Evolutionary conservation across 1,284 basidiomycete species (phyloP), one percentile per base, ranked within the genome.

Genomic region (Irpex sp.): DNA sequence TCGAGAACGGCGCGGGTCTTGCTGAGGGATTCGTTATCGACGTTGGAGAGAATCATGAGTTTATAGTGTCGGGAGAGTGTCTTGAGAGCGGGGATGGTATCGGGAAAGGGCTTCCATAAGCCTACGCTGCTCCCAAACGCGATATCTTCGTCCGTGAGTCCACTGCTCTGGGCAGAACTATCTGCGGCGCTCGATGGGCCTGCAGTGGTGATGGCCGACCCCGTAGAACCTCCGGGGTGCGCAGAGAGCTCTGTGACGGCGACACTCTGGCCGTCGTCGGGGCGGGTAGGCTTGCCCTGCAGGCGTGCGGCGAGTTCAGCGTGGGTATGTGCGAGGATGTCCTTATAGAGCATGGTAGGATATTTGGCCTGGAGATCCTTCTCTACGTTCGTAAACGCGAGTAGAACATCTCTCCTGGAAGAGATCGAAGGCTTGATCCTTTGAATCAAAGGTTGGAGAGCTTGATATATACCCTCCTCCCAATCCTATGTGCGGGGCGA

Each of bases 31-130:
- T 71, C 68, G 60, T 82, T 81, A 68, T 92, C 90, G 68, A 92
- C 86, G 74, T 92, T 92, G 65, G 89, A 91, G 44, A 92, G 79
- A 1, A 91, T 87, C 60, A 86, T 79, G 64, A 92, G 85, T 64
- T 85, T 86, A 76, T 84, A 91, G 69, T 82, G 79, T 64, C 80
- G 78, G 38, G 87, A 80, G 60, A 92, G 82, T 51, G 76, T 74
- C 49, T 77, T 78, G 3, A 92, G 82, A 0, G 89, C 89, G 15
- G 76, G 73, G 64, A 79, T 72, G 5, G 86, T 89, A 72, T 92
- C 90, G 0, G 85, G 81, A 75, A 92, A 92, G 9, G 83, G 78
- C 2, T 79, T 76, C 89, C 89, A 92, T 38, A 79, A 66, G 55
- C 77, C 77, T 55, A 91, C 82, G 47, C 87, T 88, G 52, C 77